Evolutionary conservation across 768 basidiomycete species (phyloP).

Genomic region (Fistulinella prunicolor): DNA sequence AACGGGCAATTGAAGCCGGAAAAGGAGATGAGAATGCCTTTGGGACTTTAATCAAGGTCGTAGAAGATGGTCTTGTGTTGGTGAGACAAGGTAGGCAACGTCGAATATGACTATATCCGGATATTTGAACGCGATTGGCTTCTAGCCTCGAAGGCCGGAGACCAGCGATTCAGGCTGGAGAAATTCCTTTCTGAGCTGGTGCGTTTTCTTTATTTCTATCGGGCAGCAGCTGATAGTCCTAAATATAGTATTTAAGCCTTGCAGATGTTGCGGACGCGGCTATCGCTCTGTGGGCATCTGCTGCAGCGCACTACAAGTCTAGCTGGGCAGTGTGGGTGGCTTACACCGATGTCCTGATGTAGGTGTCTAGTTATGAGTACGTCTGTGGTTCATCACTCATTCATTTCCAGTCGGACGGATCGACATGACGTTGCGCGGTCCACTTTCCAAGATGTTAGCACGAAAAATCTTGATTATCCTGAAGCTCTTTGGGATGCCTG

Average conservation of each 20-base stretch:
- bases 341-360: constrained; percentile 76
- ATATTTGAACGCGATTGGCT: neutral
- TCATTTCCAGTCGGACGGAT: constrained; percentile 44
- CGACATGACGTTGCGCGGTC: constrained; percentile 59
- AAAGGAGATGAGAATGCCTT: constrained; percentile 52
- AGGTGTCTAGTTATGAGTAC: constrained; percentile 21
- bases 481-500: constrained; percentile 93
- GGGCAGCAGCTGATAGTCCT: neutral
- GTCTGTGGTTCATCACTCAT: neutral
- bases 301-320: constrained; percentile 63
- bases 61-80: constrained; percentile 63
- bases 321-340: constrained; percentile 75
- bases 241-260: constrained; percentile 43
- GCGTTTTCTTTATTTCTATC: constrained; percentile 30
- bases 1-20: constrained; percentile 47
- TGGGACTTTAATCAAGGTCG: constrained; percentile 48
- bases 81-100: constrained; percentile 51
- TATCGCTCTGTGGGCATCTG: constrained; percentile 59
- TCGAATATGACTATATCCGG: neutral
- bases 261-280: constrained; percentile 52
- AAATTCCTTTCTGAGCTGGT: constrained; percentile 79
- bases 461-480: constrained; percentile 88
- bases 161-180: constrained; percentile 76
- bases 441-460: constrained; percentile 62
- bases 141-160: constrained; percentile 63